A percentile compares a stretch with the other conserved stretches of the same genome.
Evolutionary conservation across 305 asterid genomes (phyloP).

Genomic region (Ilex paraguariensis): DNA sequence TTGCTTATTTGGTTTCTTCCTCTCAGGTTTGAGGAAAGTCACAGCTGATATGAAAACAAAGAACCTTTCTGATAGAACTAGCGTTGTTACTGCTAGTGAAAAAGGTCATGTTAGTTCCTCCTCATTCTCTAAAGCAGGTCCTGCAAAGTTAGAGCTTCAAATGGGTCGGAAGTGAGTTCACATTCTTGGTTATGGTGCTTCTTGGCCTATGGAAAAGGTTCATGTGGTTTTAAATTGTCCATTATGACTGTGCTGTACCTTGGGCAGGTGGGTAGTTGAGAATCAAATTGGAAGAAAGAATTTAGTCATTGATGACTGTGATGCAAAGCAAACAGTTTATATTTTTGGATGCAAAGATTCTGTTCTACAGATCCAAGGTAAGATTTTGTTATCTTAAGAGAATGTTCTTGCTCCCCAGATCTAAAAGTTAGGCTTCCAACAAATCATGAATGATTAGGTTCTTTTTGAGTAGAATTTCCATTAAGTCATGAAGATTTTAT

Average conservation of each 20-base stretch:
- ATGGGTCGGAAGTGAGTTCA: slow-evolving; percentile 98
- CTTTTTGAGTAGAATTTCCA: too few relatives aligned
- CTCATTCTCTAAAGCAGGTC: slow-evolving; percentile 68
- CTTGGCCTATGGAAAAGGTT: slow-evolving; percentile 10
- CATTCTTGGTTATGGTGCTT: slow-evolving; percentile 1
- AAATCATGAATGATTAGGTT: too few relatives aligned
- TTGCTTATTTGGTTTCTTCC: slow-evolving; percentile 11
- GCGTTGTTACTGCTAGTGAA: slow-evolving; percentile 54
- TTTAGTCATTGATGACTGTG: slow-evolving; percentile 90
- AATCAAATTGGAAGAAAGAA: slow-evolving; percentile 81
- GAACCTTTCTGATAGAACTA: slow-evolving; percentile 75
- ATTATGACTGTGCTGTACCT: slow-evolving; percentile 15
- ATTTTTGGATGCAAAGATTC: slow-evolving; percentile 88
- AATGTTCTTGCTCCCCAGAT: too few relatives aligned
- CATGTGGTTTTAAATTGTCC: slow-evolving; percentile 12
- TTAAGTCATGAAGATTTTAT: too few relatives aligned
- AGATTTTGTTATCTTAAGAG: background rate
- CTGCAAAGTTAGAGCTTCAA: slow-evolving; percentile 94
- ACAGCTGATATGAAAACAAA: slow-evolving; percentile 95
- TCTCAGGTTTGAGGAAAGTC: slow-evolving; percentile 84
- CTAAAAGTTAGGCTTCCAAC: too few relatives aligned
- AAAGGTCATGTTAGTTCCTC: slow-evolving; percentile 52
- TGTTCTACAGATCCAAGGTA: slow-evolving; percentile 84
- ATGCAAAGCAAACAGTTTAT: slow-evolving; percentile 86
- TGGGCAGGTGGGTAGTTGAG: slow-evolving; percentile 91